These are phyloP conservation scores for Quercus lobata DNA, from an alignment of 331 rosid genomes.

Conservation along the genomic window DNA sequence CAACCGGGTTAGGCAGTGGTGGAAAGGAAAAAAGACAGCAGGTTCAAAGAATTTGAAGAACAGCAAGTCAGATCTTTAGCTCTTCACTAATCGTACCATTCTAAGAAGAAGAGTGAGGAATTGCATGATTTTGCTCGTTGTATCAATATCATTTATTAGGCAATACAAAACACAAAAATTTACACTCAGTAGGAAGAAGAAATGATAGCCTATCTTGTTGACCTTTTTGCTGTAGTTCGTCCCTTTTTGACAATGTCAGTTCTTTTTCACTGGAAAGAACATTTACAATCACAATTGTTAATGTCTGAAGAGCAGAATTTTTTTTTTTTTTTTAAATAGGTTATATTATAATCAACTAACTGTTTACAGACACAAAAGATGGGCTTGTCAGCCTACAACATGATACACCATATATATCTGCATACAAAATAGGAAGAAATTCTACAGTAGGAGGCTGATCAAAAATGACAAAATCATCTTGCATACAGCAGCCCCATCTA, in stretches of 20 bases:
- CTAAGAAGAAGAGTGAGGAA: slow-evolving; percentile 6
- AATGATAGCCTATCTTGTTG: neutral
- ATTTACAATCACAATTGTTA: neutral
- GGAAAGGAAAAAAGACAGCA: slow-evolving; percentile 51
- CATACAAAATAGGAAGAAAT: no score
- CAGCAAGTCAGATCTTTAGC: slow-evolving; percentile 63
- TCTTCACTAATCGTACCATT: neutral
- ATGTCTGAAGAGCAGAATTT: neutral
- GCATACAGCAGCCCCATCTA: no score
- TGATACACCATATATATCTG: no score
- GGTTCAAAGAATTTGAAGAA: slow-evolving; percentile 41
- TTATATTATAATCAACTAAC: no score
- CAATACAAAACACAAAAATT: neutral
- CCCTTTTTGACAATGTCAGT: neutral
- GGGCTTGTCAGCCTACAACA: no score
- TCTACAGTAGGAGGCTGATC: no score
- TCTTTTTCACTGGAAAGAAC: neutral
- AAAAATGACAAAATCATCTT: no score
- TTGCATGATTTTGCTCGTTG: neutral
- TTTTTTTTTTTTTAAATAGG: no score
- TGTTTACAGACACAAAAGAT: no score
- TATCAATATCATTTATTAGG: neutral
- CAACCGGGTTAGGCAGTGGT: slow-evolving; percentile 46
- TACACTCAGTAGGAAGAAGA: neutral
- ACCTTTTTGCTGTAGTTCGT: neutral